Conservation (phyloP, 169 alveolate species). For the Plasmodium fragile region DNA sequence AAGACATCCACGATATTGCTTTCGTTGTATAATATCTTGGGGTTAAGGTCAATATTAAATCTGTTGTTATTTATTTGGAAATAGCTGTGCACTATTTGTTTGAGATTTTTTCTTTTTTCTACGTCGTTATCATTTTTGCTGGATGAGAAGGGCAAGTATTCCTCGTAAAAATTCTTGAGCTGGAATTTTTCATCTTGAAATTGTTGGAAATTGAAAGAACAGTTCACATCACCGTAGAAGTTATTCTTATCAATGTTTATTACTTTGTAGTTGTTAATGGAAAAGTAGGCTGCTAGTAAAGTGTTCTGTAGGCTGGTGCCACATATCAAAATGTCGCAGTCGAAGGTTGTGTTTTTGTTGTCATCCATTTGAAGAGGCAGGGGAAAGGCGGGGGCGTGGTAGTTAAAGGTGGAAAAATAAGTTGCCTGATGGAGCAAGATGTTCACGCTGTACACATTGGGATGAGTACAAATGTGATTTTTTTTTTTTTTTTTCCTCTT, state of each 20-base stretch:
- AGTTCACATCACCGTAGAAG: constrained; percentile 58
- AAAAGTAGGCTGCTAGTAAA: constrained; percentile 41
- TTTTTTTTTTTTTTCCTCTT: neutral
- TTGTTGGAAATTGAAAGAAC: constrained; percentile 57
- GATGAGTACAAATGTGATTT: neutral
- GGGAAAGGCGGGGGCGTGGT: neutral
- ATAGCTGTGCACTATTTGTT: constrained; percentile 35
- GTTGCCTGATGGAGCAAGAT: neutral
- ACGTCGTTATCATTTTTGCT: neutral
- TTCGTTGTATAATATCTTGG: constrained; percentile 60
- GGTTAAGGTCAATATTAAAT: constrained; percentile 59
- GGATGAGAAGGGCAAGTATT: constrained; percentile 33
- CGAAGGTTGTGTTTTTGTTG: constrained; percentile 13
- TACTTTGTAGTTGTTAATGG: constrained; percentile 55
- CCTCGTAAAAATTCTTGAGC: constrained; percentile 53
- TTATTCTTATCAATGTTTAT: constrained; percentile 61
- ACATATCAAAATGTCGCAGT: constrained; percentile 66
- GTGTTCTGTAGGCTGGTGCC: constrained; percentile 56
- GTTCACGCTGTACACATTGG: neutral
- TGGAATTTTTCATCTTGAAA: constrained; percentile 35
- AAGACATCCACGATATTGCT: constrained; percentile 37
- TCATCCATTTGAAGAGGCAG: constrained; percentile 29
- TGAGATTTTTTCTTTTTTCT: constrained; percentile 9
- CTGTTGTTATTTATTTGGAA: constrained; percentile 43
- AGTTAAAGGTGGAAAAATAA: neutral